These are phyloP conservation scores for Colletotrichum sp. DNA, from an alignment of 2,329 filamentous ascomycete genomes.

Conservation along the genomic window DNA sequence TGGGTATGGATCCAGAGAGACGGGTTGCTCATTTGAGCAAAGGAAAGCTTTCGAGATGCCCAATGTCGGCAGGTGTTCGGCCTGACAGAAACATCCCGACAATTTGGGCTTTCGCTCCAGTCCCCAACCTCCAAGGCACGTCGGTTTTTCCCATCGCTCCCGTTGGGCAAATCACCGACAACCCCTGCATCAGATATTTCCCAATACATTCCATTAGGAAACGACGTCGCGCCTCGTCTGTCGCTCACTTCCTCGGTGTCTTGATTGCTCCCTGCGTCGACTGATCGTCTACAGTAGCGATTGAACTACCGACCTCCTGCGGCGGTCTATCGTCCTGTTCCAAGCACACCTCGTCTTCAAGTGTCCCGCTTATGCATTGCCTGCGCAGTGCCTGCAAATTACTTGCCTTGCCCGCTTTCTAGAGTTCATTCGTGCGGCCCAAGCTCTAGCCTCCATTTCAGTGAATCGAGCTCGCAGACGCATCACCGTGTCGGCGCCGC, in stretches of 20 bases:
- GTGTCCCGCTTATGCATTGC: no score
- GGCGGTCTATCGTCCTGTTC: not conserved
- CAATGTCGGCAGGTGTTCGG: not conserved
- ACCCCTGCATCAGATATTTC: not conserved
- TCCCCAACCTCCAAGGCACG: not conserved
- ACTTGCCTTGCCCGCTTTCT: no score
- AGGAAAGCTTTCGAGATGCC: rapidly evolving
- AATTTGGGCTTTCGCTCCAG: not conserved
- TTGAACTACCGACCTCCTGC: not conserved
- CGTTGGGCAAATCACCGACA: not conserved
- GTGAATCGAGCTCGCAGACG: not conserved
- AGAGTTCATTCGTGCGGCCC: no score
- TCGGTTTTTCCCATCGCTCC: no score
- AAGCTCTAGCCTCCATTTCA: no score
- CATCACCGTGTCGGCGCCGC: not conserved
- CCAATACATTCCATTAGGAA: not conserved
- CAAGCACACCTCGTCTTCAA: not conserved
- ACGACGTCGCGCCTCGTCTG: not conserved
- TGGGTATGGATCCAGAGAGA: not conserved
- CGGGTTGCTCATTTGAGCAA: not conserved
- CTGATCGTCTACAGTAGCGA: not conserved
- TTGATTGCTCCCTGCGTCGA: not conserved
- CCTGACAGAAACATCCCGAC: not conserved
- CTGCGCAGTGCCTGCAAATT: no score
- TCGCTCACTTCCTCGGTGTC: no score